Percentiles rank a stretch among this genome's conserved stretches.
Conservation (phyloP, 1,284 basidiomycete species). For the Takashimella tepidaria region DNA sequence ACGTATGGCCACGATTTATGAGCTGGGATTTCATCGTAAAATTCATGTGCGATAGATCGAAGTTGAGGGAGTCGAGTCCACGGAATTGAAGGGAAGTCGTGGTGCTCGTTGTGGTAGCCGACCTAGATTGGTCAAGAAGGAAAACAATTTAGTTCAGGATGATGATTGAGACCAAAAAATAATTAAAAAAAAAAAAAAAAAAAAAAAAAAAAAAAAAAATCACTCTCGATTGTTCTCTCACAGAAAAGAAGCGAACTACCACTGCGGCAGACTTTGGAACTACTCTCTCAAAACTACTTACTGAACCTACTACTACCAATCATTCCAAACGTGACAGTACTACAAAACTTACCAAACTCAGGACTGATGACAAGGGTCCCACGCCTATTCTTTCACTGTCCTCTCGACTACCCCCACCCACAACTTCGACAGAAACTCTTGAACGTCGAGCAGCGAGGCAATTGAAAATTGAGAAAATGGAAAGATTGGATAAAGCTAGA, state of each 20-base stretch:
- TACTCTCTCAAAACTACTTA: slow-evolving; percentile 43
- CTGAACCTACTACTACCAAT: slow-evolving; percentile 25
- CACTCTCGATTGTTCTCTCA: no score
- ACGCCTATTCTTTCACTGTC: slow-evolving; percentile 40
- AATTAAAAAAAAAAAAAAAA: no score
- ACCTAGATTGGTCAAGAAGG: slow-evolving; percentile 54
- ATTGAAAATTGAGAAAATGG: slow-evolving; percentile 39
- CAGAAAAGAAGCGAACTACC: slow-evolving; percentile 42
- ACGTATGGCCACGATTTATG: slow-evolving; percentile 95
- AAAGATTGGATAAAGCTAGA: slow-evolving; percentile 42
- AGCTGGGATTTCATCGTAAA: slow-evolving; percentile 79
- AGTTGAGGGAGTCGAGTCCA: slow-evolving; percentile 92
- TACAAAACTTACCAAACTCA: slow-evolving; percentile 1
- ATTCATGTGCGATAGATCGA: slow-evolving; percentile 78
- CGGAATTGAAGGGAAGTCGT: slow-evolving; percentile 93
- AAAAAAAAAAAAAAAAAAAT: no score
- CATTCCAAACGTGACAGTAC: slow-evolving; percentile 1
- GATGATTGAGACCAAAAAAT: no score
- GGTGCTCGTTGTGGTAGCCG: slow-evolving; percentile 98
- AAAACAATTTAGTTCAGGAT: slow-evolving; percentile 14
- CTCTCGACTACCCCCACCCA: slow-evolving; percentile 32
- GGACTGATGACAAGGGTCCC: slow-evolving; percentile 5
- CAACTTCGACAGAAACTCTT: slow-evolving; percentile 27
- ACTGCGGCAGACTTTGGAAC: slow-evolving; percentile 44
- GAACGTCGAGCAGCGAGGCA: slow-evolving; percentile 28